Conservation (phyloP, 1,139 yeast genomes). For the Protomyces arabidopsidicola region DNA sequence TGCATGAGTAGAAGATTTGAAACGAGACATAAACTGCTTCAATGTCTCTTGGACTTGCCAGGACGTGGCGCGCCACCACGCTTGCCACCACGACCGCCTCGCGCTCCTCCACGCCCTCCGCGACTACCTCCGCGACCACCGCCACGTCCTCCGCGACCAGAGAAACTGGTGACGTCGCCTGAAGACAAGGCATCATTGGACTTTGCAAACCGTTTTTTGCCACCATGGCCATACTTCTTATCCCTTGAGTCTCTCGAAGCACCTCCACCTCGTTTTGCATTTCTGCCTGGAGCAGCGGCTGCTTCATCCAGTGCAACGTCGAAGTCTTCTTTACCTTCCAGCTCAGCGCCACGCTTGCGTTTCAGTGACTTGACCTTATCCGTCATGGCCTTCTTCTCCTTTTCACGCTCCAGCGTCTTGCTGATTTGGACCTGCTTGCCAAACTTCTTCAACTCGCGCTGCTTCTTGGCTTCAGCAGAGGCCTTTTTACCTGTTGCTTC, state of each 20-base stretch:
- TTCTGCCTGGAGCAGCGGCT: constrained; percentile 49
- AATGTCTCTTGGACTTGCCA: constrained; percentile 19
- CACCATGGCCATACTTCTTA: constrained; percentile 65
- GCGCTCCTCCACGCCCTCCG: constrained; percentile 10
- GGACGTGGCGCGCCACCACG: constrained; percentile 21
- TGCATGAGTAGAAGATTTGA: background rate
- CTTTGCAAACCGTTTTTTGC: constrained; percentile 68
- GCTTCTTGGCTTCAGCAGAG: constrained; percentile 87
- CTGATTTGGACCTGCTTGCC: constrained; percentile 97
- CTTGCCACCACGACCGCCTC: constrained; percentile 22
- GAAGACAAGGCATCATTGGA: constrained; percentile 58
- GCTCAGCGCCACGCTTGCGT: constrained; percentile 67
- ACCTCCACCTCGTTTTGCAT: constrained; percentile 46
- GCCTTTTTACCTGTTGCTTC: constrained; percentile 92
- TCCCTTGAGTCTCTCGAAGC: constrained; percentile 65
- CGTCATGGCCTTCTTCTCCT: constrained; percentile 84
- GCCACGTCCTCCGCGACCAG: background rate
- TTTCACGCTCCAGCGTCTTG: constrained; percentile 88
- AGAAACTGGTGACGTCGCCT: constrained; percentile 11
- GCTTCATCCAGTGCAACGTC: constrained; percentile 86
- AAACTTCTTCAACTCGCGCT: constrained; percentile 89
- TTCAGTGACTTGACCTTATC: constrained; percentile 85
- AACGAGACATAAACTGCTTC: background rate
- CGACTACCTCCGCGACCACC: constrained; percentile 6
- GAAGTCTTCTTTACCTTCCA: constrained; percentile 49